phyloP scores from a whole-genome alignment of 2,329 filamentous ascomycete genomes.

The Pleoardoris graminearum region DNA sequence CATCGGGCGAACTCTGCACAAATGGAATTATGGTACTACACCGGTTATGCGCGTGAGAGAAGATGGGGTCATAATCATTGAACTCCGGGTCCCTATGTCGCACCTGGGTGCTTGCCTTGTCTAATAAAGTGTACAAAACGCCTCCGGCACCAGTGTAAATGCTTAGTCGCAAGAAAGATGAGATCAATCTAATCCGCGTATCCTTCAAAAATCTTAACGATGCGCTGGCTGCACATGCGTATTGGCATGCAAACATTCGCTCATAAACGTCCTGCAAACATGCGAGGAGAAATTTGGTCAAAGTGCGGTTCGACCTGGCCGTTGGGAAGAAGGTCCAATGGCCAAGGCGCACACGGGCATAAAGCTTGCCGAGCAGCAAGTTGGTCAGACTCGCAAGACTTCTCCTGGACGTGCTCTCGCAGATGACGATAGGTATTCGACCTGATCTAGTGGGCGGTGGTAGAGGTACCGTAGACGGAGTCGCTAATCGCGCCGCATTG shows the following conservation, averaged over 20 bases:
- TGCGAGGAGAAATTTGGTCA: neutral
- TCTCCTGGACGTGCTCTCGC: neutral
- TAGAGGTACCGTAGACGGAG: neutral
- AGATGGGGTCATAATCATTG: neutral
- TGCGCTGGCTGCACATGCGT: neutral
- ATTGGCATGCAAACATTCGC: neutral
- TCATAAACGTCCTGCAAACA: neutral
- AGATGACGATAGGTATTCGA: neutral
- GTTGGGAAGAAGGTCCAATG: too few species aligned
- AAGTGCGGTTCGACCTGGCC: neutral
- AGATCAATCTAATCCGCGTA: neutral
- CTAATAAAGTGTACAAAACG: constrained; percentile 1
- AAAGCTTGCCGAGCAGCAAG: too few species aligned
- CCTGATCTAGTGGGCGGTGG: neutral
- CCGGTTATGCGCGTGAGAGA: neutral
- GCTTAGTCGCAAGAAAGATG: neutral
- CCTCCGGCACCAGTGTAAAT: constrained; percentile 5
- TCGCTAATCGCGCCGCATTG: neutral
- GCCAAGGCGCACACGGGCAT: too few species aligned
- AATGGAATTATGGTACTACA: neutral
- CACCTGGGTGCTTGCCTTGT: constrained; percentile 2
- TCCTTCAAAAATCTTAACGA: neutral
- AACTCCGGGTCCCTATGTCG: neutral
- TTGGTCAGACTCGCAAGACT: neutral
- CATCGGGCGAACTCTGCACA: neutral